Evolutionary conservation across 176 grass and related monocot species (phyloP), one percentile per base, ranked within the genome.

Genomic region (Oropetium thomaeum): DNA sequence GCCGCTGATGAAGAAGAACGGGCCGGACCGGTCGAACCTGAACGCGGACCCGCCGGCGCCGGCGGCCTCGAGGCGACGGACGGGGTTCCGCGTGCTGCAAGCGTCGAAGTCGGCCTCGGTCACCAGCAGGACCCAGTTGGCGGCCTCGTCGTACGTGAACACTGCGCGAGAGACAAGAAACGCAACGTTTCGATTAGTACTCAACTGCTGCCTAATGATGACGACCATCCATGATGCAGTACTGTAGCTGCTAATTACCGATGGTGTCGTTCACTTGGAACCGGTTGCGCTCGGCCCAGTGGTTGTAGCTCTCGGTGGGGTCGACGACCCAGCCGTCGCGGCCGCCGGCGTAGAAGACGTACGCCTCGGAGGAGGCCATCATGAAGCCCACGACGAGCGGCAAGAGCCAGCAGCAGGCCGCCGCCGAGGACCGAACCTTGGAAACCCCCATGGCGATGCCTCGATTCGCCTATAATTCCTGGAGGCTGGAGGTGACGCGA

Each of bases 1-100:
- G 55, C 88, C 79, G 73, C 90, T 93, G 79, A 93, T 81, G 86
- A 97, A 97, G 86, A 79, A 93, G 78, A 97, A 93, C 14, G 83
- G 55, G 10, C 86, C 94, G 11, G 86, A 74, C 44, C 86, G 81
- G 33, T 91, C 71, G 42, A 97, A 84, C 67, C 17, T 72, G 81
- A 97, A 78, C 73, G 57, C 58, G 26, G 94, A 91, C 71, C 83
- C 80, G 6, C 87, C 70, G 1, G 65, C 74, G 13, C 40, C 85
- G 66, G 39, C 78, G 1, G 78, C 72, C 2, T 68, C 62, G 66
- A 93, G 81, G 16, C 74, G 88, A 39, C 28, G 67, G 73, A 82
- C 81, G 10, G 88, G 80, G 62, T 64, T 89, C 65, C 62, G 62
- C 59, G 83, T 79, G 78, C 55, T 84, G 87, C 90, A 93, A 23